phyloP scores from a whole-genome alignment of 2,329 filamentous ascomycete genomes.

The Colletotrichum trifolii region DNA sequence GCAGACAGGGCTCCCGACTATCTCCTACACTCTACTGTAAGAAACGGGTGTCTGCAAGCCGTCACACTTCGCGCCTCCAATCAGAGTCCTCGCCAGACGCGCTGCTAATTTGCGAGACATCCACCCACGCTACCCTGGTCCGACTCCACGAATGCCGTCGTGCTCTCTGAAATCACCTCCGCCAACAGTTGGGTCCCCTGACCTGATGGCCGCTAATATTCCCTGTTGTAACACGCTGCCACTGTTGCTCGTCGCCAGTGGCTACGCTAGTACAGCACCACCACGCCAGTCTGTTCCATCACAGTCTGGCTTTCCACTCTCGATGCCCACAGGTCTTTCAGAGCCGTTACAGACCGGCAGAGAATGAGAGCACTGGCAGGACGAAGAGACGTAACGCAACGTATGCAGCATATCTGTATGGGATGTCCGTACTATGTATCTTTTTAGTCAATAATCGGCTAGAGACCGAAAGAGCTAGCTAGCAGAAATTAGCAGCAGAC shows the following conservation, averaged over 20 bases:
- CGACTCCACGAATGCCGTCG: slow-evolving; percentile 2
- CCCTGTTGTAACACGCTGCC: slow-evolving; percentile 1
- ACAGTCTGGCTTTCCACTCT: background rate
- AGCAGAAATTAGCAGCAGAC: background rate
- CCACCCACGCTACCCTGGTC: slow-evolving; percentile 14
- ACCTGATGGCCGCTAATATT: slow-evolving; percentile 1
- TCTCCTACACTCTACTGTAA: slow-evolving; percentile 5
- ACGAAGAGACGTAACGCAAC: no score
- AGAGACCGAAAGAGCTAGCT: no score
- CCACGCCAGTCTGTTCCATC: slow-evolving; percentile 17
- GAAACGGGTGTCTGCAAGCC: slow-evolving; percentile 28
- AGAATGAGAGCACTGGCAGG: background rate
- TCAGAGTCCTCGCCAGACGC: slow-evolving; percentile 20
- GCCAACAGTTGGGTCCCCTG: slow-evolving; percentile 7
- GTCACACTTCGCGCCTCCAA: slow-evolving; percentile 34
- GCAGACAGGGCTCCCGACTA: background rate
- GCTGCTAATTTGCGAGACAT: slow-evolving; percentile 34
- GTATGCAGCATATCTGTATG: no score
- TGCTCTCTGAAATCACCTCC: slow-evolving; percentile 20
- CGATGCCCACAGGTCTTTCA: no score
- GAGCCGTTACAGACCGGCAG: no score
- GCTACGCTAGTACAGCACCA: slow-evolving; percentile 8
- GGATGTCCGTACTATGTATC: no score
- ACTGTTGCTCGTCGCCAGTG: background rate
- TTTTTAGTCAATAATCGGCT: no score